Base-by-base conservation (phyloP, 768 basidiomycete species). In the Lentinula sp. region DNA sequence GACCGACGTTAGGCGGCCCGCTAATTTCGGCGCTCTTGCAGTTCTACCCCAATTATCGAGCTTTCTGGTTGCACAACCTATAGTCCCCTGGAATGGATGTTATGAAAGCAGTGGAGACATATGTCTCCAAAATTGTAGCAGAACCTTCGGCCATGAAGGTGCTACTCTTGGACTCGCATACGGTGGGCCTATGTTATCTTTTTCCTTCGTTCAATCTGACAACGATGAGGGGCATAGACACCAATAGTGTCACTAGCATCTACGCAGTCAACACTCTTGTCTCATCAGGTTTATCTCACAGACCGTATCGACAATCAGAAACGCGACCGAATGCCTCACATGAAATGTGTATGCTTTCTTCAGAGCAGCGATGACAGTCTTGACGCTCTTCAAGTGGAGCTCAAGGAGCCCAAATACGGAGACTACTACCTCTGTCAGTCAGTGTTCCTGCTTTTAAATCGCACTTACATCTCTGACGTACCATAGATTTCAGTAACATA, bases 381-480 rank as follows among this genome's bases (percentile, higher is more conserved):
- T 39, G 86, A 86, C 59, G 89, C 89, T 28, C 80, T 98, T 59
- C 89, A 89, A 65, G 78, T 82, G 59, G 97, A 99, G 70, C 79
- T 99, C 37, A 81, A 80, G 40, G 89, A 93, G 68, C 96, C 95
- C 9, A 90, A 90, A 74, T 99, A 98, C 68, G 95, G 95, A 71
- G 94, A 95, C 76, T 99, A 99, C 76, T 98, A 96, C 81, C 78
- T 99, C 71, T 99, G 96, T 98, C 84, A 89, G 96, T 82, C 76
- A 74, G 68, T 56, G 40, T 68, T 69, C 66, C 67, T 73, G 65
- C 64, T 52, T 60, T 62, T 70, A 64, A 59, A 62, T 59, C 51
- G 35, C 57, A 28, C 39, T 18, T 23, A 58, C 62, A 70, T 70
- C 63, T 68, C 62, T 65, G 54, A 67, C 55, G 37, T 59, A 53